Base-by-base conservation (phyloP, 345 rosid genomes). In the Garcia nutans region DNA sequence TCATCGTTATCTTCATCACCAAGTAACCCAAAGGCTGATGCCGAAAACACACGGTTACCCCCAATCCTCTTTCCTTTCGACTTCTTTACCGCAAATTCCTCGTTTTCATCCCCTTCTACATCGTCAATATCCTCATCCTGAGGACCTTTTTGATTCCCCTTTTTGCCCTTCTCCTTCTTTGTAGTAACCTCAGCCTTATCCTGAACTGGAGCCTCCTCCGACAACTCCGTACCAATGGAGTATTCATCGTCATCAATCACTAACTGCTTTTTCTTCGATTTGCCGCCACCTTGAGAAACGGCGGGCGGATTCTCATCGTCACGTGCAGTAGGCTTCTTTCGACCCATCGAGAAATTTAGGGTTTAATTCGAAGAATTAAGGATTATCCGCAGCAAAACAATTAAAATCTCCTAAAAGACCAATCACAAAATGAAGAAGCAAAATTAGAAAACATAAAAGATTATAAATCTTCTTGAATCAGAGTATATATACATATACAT, bases 231-330 rank as follows among this genome's bases (percentile, higher is more conserved):
- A 19, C 85, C 93, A 42, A 92, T 63, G 0, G 93, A 84, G 63
- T 93, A 93, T 84, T 93, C 98, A 67, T 92, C 97, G 74, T 92
- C 98, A 71, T 93, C 98, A 22, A 93, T 88, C 76, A 81, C 77
- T 15, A 82, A 3, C 3, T 82, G 82, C 85, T 92, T 93, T 83
- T 93, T 93, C 89, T 90, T 93, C 33, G 92, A 88, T 82, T 90
- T 93, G 17, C 79, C 88, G 69, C 87, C 88, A 2, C 82, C 89
- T 45, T 78, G 72, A 55, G 84, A 74, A 1, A 70, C 77, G 5
- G 85, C 83, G 59, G 84, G 37, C 0, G 72, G 65, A 47, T 42
- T 79, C 67, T 88, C 96, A 4, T 89, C 96, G 7, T 85, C 96
- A 1, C 89, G 82, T 0, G 80, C 80, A 41, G 82, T 81, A 19